Conservation (phyloP, 805 yeast genomes). For the Wickerhamiella allomyrinae region DNA sequence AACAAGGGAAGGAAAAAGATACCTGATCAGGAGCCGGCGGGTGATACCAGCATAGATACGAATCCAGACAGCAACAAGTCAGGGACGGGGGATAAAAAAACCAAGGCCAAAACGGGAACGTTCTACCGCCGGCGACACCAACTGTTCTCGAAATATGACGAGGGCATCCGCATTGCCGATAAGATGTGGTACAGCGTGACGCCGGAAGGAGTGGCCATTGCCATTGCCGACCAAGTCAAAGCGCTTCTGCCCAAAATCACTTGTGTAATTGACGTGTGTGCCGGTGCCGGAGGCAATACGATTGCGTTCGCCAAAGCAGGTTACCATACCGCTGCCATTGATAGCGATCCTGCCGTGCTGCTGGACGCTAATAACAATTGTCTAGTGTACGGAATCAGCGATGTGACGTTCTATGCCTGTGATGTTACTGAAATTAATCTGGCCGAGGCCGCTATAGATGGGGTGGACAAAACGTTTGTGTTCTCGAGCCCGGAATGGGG, state of each 20-base stretch:
- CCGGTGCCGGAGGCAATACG: slow-evolving; percentile 83
- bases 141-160: slow-evolving; percentile 49
- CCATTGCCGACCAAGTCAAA: slow-evolving; percentile 19
- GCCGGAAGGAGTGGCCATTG: slow-evolving; percentile 57
- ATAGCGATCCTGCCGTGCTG: slow-evolving; percentile 14
- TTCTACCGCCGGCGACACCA: slow-evolving; percentile 32
- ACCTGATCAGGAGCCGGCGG: neutral
- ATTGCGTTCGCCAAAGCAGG: slow-evolving; percentile 46
- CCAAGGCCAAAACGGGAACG: neutral
- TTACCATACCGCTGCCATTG: slow-evolving; percentile 18
- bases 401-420: slow-evolving; percentile 34
- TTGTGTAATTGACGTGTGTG: slow-evolving; percentile 48
- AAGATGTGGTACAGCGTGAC: slow-evolving; percentile 85
- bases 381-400: slow-evolving; percentile 42
- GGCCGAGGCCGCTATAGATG: slow-evolving; percentile 4
- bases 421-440: slow-evolving; percentile 33
- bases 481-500: slow-evolving; percentile 21
- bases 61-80: neutral
- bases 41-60: neutral
- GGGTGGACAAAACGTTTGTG: slow-evolving; percentile 9
- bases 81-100: neutral
- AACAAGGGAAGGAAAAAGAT: neutral
- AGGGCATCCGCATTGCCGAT: slow-evolving; percentile 51
- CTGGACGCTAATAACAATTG: slow-evolving; percentile 37
- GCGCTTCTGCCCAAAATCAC: slow-evolving; percentile 14